Percentiles rank a stretch among this genome's conserved stretches.
Conservation (phyloP, 2,329 filamentous ascomycete species). For the Fusarium newnesense region DNA sequence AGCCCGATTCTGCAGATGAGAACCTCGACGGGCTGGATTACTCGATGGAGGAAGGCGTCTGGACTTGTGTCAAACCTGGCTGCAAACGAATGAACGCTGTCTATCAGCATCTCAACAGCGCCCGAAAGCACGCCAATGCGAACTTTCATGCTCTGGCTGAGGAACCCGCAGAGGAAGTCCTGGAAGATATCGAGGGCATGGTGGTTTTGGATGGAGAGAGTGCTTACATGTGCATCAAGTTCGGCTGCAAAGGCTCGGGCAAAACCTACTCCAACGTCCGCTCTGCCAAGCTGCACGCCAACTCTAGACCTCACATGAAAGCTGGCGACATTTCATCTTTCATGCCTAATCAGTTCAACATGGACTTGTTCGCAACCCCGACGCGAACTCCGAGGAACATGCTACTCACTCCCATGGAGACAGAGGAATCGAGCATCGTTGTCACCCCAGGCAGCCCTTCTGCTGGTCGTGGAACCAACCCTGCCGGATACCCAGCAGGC, state of each 20-base stretch:
- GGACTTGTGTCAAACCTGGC: neutral
- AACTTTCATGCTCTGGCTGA: conserved; percentile 2
- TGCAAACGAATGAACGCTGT: neutral
- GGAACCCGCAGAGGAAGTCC: neutral
- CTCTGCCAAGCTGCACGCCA: neutral
- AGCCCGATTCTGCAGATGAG: neutral
- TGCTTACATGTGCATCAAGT: neutral
- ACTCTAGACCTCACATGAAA: neutral
- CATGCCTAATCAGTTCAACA: neutral
- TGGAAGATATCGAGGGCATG: neutral
- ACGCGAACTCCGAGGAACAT: neutral
- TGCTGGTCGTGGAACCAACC: conserved; percentile 5
- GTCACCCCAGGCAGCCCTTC: conserved; percentile 31
- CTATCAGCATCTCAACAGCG: neutral
- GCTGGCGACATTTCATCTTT: neutral
- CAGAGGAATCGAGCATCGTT: neutral
- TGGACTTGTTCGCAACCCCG: neutral
- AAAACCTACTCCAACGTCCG: neutral
- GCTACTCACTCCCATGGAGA: conserved; percentile 14
- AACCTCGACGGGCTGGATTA: neutral
- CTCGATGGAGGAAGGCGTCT: neutral
- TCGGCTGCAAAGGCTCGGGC: neutral
- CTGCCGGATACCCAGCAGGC: neutral
- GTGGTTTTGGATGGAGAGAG: neutral
- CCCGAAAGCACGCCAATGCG: neutral